Base-by-base conservation (phyloP, 202 grass and related monocot species). In the Schoenoplectus tabernaemontani region DNA sequence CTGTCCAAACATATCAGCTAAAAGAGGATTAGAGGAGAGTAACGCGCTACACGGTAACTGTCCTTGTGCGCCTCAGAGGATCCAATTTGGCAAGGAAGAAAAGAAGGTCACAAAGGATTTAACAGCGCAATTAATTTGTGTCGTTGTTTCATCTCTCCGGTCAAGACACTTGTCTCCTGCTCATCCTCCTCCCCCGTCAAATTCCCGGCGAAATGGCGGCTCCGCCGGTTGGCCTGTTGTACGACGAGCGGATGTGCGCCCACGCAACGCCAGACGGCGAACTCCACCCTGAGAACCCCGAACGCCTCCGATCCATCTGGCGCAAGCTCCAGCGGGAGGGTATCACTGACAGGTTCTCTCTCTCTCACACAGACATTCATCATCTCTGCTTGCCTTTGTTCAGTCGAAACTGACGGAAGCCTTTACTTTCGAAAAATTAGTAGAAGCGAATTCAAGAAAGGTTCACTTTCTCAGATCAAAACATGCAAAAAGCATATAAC, bases 221-320 rank as follows among this genome's bases (percentile, higher is more conserved):
- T 32, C 53, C 77, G n/a, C 41, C 47, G 56, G 88, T 93, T 17
- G 91, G 88, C 20, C 82, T 93, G 10, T 57, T 93, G 15, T 93
- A 93, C 75, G 91, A 93, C 76, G 86, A 93, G 39, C 59, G 88
- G 86, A 93, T 93, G 91, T 90, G 88, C 84, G 34, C 59, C 30
- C 91, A 93, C 82, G 79, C 78, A 61, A 87, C 82, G 12, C 86
- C 88, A 0, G 73, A 90, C n/a, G 82, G 88, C 10, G 79, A 83
- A 68, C 34, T 46, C 4, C 91, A 93, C 16, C 86, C 86, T 28
- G 91, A 93, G 74, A 87, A 81, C 22, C 88, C 88, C 74, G 91
- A 88, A 32, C 82, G 91, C 56, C 86, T 90, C 44, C 88, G 86
- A 26, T n/a, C 83, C 81, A 90, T 98, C 73, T 92, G 95, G 95